Conservation (phyloP, 2,329 filamentous ascomycete genomes). For the Fusarium camptoceras region DNA sequence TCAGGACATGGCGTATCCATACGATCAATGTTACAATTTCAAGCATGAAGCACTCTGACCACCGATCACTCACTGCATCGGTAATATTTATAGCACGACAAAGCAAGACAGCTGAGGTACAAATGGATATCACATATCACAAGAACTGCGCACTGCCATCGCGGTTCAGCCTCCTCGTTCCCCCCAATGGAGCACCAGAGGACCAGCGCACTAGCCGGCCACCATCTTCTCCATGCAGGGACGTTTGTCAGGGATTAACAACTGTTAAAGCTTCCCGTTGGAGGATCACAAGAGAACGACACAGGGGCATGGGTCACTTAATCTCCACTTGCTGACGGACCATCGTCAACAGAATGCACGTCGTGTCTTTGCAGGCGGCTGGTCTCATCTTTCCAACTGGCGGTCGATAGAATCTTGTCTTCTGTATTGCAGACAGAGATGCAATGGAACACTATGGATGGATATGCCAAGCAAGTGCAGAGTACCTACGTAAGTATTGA, state of each 20-base stretch:
- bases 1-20: background rate
- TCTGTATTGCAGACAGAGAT: background rate
- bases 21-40: constrained; percentile 11
- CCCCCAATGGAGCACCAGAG: background rate
- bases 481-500: background rate
- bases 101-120: background rate
- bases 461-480: background rate
- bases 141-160: background rate
- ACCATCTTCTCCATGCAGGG: constrained; percentile 19
- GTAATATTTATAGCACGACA: background rate
- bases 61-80: constrained; percentile 3
- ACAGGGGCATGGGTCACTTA: background rate
- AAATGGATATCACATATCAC: background rate
- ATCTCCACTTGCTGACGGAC: background rate
- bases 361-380: background rate
- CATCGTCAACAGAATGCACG: background rate
- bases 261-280: constrained; percentile 2
- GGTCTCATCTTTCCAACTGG: background rate
- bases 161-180: constrained; percentile 21
- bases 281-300: constrained; percentile 3
- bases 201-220: background rate
- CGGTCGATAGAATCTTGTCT: background rate
- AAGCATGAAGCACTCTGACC: background rate
- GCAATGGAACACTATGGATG: background rate
- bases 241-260: constrained; percentile 12